Evolutionary conservation across 2,329 filamentous ascomycete genomes (phyloP).

Genomic region (Aspergillus sp.): DNA sequence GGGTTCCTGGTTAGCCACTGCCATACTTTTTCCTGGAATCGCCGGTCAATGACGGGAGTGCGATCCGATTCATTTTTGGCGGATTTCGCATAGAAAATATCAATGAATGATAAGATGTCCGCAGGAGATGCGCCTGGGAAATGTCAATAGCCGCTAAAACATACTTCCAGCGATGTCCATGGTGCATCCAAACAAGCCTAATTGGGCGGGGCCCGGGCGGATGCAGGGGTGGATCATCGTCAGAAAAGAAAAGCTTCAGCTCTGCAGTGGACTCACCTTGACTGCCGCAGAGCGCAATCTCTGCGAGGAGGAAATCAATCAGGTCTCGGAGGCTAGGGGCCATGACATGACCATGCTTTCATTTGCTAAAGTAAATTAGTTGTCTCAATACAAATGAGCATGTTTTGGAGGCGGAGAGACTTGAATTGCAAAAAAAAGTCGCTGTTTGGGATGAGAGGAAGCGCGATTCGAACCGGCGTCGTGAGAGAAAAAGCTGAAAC

Average conservation of each 20-base stretch:
- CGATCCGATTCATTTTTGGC: conserved; percentile 19
- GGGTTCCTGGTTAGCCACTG: conserved; percentile 56
- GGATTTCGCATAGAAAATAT: conserved; percentile 35
- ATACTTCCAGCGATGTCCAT: neutral
- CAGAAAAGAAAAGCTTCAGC: conserved; percentile 6
- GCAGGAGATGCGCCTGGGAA: conserved; percentile 34
- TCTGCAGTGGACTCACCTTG: conserved; percentile 42
- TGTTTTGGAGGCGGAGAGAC: neutral
- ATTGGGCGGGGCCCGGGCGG: conserved; percentile 2
- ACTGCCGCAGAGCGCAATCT: conserved; percentile 59
- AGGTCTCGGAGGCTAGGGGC: conserved; percentile 55
- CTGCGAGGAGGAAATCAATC: conserved; percentile 58
- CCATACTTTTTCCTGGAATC: conserved; percentile 57
- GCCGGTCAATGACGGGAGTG: conserved; percentile 45
- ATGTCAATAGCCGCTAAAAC: neutral
- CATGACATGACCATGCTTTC: conserved; percentile 36
- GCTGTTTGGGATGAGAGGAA: conserved; percentile 10
- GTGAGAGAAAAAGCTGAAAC: conserved; percentile 12
- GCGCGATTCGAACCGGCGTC: conserved; percentile 34
- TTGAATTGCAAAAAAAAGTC: conserved; percentile 8
- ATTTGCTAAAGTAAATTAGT: conserved; percentile 4
- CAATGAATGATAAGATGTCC: conserved; percentile 36
- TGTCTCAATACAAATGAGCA: neutral
- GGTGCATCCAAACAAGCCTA: neutral
- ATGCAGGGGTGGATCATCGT: conserved; percentile 15